Percentiles rank a stretch among this genome's conserved stretches.
Conservation (phyloP, 805 yeast genomes). For the Teunomyces pallodes region DNA sequence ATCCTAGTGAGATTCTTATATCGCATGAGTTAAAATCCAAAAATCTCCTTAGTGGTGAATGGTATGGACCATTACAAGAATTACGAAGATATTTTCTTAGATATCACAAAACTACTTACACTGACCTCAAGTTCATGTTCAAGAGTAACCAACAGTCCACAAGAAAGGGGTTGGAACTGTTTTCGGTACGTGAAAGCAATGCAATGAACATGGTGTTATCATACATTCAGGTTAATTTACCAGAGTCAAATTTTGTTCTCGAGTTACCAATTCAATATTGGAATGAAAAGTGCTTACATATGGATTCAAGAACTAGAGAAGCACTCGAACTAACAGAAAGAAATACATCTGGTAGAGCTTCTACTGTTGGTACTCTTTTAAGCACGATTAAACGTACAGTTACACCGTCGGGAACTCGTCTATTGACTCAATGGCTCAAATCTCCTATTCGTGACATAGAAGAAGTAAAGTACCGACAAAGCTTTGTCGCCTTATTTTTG, state of each 20-base stretch:
- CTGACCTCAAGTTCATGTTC: slow-evolving; percentile 31
- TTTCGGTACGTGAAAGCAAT: slow-evolving; percentile 52
- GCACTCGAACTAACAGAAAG: slow-evolving; percentile 73
- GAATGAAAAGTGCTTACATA: slow-evolving; percentile 58
- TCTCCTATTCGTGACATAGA: slow-evolving; percentile 66
- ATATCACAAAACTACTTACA: slow-evolving; percentile 38
- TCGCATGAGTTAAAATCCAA: slow-evolving; percentile 43
- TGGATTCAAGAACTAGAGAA: slow-evolving; percentile 76
- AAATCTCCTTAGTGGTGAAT: slow-evolving; percentile 42
- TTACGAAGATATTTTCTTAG: slow-evolving; percentile 60
- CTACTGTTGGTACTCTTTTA: slow-evolving; percentile 66
- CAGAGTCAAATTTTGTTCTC: slow-evolving; percentile 60
- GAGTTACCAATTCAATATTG: slow-evolving; percentile 63
- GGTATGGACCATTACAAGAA: slow-evolving; percentile 60
- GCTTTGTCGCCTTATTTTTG: slow-evolving; percentile 31
- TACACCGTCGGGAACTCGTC: slow-evolving; percentile 78
- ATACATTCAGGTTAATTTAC: slow-evolving; percentile 73
- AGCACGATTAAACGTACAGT: slow-evolving; percentile 70
- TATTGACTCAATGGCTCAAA: slow-evolving; percentile 77
- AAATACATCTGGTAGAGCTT: slow-evolving; percentile 41
- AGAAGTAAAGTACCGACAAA: slow-evolving; percentile 53
- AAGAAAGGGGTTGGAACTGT: slow-evolving; percentile 31
- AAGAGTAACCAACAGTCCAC: slow-evolving; percentile 33
- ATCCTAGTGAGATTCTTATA: slow-evolving; percentile 76
- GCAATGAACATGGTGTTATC: slow-evolving; percentile 55